Conservation (phyloP, 2,329 filamentous ascomycete genomes). For the Conoideocrella luteorostrata region DNA sequence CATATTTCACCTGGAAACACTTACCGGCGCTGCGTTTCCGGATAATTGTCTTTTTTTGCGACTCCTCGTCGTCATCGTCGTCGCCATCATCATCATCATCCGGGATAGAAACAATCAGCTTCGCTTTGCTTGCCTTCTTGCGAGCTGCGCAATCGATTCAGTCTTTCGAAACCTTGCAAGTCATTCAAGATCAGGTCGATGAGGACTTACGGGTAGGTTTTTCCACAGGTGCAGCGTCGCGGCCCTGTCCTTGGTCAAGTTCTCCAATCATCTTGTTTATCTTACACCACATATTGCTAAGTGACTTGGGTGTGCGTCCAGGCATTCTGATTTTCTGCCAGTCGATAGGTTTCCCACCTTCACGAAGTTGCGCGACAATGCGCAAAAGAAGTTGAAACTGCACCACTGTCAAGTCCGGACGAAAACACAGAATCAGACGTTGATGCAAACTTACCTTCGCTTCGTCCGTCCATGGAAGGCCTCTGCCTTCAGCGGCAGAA, state of each 20-base stretch:
- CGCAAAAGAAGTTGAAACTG: constrained; percentile 30
- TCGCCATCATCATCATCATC: not conserved
- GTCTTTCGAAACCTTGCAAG: no score
- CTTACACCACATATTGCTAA: constrained; percentile 30
- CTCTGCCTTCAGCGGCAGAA: constrained; percentile 17
- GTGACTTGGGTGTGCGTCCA: constrained; percentile 30
- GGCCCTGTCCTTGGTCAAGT: constrained; percentile 19
- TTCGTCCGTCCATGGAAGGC: constrained; percentile 28
- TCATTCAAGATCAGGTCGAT: no score
- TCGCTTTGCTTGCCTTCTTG: not conserved
- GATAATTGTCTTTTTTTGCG: not conserved
- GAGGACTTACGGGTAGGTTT: constrained; percentile 20
- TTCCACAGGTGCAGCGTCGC: constrained; percentile 2
- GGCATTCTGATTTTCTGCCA: constrained; percentile 30
- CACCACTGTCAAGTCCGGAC: not conserved
- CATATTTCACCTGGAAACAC: not conserved
- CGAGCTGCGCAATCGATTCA: no score
- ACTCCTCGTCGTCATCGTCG: not conserved
- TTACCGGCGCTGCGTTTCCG: constrained; percentile 1
- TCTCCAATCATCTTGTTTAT: constrained; percentile 30
- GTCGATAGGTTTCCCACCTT: constrained; percentile 26
- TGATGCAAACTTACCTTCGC: constrained; percentile 23
- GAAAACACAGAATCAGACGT: not conserved
- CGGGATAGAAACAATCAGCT: not conserved
- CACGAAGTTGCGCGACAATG: constrained; percentile 26